These are phyloP conservation scores for Hanseniaspora sp. DNA, from an alignment of 1,139 yeast species.

Conservation along the genomic window DNA sequence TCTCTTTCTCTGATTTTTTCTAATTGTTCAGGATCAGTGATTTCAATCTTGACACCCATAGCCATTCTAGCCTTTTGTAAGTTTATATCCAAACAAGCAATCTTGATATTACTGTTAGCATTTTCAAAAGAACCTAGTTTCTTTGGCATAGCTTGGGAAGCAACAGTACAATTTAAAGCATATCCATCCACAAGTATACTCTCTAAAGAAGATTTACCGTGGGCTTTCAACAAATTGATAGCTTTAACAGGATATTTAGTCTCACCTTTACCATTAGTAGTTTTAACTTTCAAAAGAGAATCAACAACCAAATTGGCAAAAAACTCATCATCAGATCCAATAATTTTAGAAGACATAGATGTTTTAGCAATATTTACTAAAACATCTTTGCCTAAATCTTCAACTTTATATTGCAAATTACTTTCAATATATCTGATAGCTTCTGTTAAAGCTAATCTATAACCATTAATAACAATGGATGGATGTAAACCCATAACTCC, in stretches of 20 bases:
- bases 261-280: conserved; percentile 80
- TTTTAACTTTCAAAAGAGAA: conserved; percentile 89
- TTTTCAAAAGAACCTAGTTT: conserved; percentile 52
- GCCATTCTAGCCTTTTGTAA: conserved; percentile 96
- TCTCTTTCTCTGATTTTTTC: conserved; percentile 94
- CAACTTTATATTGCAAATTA: conserved; percentile 72
- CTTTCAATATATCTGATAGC: conserved; percentile 82
- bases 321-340: conserved; percentile 90
- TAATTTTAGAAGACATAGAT: conserved; percentile 91
- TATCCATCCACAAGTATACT: conserved; percentile 83
- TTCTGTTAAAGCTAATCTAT: conserved; percentile 84
- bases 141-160: conserved; percentile 93
- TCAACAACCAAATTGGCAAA: conserved; percentile 87
- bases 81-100: conserved; percentile 89
- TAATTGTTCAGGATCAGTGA: conserved; percentile 93
- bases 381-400: conserved; percentile 71
- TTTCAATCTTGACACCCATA: conserved; percentile 93
- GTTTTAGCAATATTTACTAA: conserved; percentile 85
- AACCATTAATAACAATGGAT: conserved; percentile 93
- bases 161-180: conserved; percentile 93
- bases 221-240: conserved; percentile 89
- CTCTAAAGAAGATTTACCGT: conserved; percentile 85
- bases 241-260: conserved; percentile 93
- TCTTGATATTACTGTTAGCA: conserved; percentile 47
- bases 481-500: conserved; percentile 83